These are phyloP conservation scores for Dendrobium chrysotoxum DNA, from an alignment of 106 monocot species.

Conservation along the genomic window DNA sequence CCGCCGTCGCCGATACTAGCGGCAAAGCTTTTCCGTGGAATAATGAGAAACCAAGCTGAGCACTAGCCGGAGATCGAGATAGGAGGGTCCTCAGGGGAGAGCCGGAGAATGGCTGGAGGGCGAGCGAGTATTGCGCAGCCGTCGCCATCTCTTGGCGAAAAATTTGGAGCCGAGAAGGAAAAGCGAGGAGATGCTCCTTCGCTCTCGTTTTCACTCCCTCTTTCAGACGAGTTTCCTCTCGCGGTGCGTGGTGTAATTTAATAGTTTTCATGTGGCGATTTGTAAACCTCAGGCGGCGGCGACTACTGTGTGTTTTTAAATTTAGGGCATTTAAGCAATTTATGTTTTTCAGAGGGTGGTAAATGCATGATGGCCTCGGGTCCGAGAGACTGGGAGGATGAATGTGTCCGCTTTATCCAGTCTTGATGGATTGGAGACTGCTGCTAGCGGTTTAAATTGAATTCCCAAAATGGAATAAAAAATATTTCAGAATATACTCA, in stretches of 20 bases:
- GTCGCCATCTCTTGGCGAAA: neutral
- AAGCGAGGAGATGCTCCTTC: neutral
- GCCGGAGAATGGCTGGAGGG: neutral
- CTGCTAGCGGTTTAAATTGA: too few relatives aligned
- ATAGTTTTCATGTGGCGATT: neutral
- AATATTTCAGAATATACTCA: too few relatives aligned
- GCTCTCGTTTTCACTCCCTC: neutral
- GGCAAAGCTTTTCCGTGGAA: neutral
- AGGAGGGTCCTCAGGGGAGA: neutral
- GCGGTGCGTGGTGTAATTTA: neutral
- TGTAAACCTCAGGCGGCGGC: neutral
- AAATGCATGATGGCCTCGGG: neutral
- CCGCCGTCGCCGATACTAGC: neutral
- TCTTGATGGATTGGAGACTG: too few relatives aligned
- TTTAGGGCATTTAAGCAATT: neutral
- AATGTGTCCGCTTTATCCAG: neutral
- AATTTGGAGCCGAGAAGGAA: neutral
- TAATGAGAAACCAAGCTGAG: neutral
- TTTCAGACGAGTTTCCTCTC: neutral
- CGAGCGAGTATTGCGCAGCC: neutral
- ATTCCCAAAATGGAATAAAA: too few relatives aligned
- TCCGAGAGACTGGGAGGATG: neutral
- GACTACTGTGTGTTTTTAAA: neutral
- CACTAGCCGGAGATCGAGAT: neutral
- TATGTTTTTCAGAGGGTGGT: neutral